Evolutionary conservation across 2,329 filamentous ascomycete genomes (phyloP), one percentile per base, ranked within the genome.

Genomic region (Monosporascus sp.): DNA sequence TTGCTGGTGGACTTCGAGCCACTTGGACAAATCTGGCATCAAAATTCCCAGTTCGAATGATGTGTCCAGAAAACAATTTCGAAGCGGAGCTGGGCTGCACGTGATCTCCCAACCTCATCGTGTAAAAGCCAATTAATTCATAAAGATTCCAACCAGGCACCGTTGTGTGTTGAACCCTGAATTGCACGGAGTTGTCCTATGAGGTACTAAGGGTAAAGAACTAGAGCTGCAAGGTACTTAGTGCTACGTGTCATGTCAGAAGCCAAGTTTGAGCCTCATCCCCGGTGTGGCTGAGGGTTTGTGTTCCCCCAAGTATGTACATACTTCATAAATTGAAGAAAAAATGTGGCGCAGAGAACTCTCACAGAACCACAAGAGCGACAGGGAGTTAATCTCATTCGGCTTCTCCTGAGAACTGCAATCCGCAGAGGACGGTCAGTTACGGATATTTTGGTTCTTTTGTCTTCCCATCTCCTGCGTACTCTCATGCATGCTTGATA

Each of bases 21-120:
- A 56, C 38, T 46, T 46, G 53, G 59, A 51, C 43, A 64, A 61
- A 68, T 65, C 58, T 65, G 65, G 65, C 64, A 62, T 67, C 64
- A 66, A 58, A 65, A 63, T 51, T 59, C 51, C 61, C 59, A 58
- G 63, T 65, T 65, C 63, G 63, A 63, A 61, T 63, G 63, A 66
- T 65, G 64, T 65, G 64, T 66, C 64, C 63, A 60, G 62, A 65
- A 65, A 60, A 58, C 59, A 50, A 56, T 51, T 46, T 7, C 4
- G 8, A 52, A 55, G 61, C 62, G 62, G 64, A 64, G 62, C 38
- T 17, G 8, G 3, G 7, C 26, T 48, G n/a, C 43, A 46, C 43
- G 43, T 46, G 43, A 46, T 22, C 7, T 46, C 22, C 2, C 43
- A 46, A 17, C 43, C 15, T 46, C 3, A 22, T 22, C 20, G 20